Percentiles rank a stretch among this genome's conserved stretches.
Evolutionary conservation across 305 asterid genomes (phyloP).

Genomic region (Rubia balearica): DNA sequence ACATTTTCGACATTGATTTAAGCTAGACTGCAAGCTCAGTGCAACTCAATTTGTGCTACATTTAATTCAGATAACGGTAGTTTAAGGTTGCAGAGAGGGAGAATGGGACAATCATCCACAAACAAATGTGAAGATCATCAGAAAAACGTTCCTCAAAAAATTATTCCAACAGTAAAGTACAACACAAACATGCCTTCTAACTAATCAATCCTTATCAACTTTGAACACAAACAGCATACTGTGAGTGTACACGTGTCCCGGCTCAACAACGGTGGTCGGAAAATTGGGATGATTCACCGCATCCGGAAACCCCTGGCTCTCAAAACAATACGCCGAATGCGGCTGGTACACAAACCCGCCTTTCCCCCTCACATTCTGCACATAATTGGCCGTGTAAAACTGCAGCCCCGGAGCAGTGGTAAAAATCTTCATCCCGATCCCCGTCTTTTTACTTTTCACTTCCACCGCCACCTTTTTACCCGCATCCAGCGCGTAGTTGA

Average conservation of each 20-base stretch:
- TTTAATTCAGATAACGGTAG: too few species aligned
- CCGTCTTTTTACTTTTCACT: conserved; percentile 43
- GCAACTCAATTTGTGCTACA: too few species aligned
- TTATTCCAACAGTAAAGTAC: background rate
- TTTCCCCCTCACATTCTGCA: conserved; percentile 52
- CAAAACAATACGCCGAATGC: conserved; percentile 66
- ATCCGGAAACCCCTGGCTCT: conserved; percentile 86
- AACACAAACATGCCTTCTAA: background rate
- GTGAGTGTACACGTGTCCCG: conserved; percentile 46
- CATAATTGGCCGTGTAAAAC: conserved; percentile 49
- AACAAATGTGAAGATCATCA: background rate
- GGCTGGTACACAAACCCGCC: conserved; percentile 49
- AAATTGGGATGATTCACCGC: conserved; percentile 71
- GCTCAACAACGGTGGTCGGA: conserved; percentile 53
- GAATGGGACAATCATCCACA: background rate
- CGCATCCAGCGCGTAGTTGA: conserved; percentile 61
- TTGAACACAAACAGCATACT: conserved; percentile 40
- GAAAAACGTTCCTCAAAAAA: background rate
- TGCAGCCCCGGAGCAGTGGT: conserved; percentile 63
- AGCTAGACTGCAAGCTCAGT: too few species aligned
- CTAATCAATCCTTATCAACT: background rate
- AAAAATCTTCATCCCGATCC: conserved; percentile 51
- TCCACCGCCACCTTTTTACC: conserved; percentile 35
- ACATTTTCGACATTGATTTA: too few species aligned
- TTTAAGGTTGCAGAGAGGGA: too few species aligned